Evolutionary conservation across 176 grass and related monocot species (phyloP), one percentile per base, ranked within the genome.

Genomic region (Dendrocalamus sinicus): DNA sequence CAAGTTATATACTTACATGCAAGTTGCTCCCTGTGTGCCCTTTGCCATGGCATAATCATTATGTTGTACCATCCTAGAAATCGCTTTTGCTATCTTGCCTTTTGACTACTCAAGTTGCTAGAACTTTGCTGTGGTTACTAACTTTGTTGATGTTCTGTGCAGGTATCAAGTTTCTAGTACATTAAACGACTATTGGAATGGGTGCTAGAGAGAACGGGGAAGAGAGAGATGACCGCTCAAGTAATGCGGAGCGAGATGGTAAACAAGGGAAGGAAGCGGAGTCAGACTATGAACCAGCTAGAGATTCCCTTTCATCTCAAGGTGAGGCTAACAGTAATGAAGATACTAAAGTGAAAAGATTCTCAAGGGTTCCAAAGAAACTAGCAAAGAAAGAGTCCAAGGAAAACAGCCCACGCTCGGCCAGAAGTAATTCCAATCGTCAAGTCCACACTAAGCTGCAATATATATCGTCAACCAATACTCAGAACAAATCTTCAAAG

Each of bases 351-450:
- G 70, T 40, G 32, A 98, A 95, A 84, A 88, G 90, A 78, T 59
- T 79, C 44, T 92, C 96, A 60, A 95, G 96, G 81, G 94, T 99
- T 84, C 96, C 96, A n/a, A 99, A 94, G 81, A 99, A 90, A 73
- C 68, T 99, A 70, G 28, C 46, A 9, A 96, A 89, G 76, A 96
- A 92, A 41, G 96, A 96, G 52, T 84, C 71, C 23, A 88, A 82
- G 17, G 86, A 89, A 59, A 92, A 84, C 54, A 85, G 70, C 64
- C 66, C 86, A 75, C 86, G 88, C 23, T 53, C 79, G 7, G 59
- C 90, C 78, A 92, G 90, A 88, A 82, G 28, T 70, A 84, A 61
- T 74, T 83, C 88, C 16, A 84, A 59, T 79, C 84, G 47, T 62
- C 54, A 72, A 67, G 85, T 82, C 28, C 68, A 84, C 61, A 92